Percentiles rank a stretch among this genome's conserved stretches.
Conservation (phyloP, 164 flowering plant genomes). For the Houttuynia cordata region DNA sequence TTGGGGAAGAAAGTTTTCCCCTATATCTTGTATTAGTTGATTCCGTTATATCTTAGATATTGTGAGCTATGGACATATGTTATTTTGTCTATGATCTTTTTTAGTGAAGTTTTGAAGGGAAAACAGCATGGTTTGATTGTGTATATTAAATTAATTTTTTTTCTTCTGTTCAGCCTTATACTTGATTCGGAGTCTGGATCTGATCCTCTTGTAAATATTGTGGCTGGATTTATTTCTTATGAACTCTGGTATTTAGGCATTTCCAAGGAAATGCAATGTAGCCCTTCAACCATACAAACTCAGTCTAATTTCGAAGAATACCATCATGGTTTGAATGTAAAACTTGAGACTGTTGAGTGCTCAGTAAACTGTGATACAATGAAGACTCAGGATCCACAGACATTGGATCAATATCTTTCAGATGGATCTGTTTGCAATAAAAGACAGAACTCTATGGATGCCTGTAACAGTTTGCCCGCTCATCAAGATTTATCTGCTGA, state of each 20-base stretch:
- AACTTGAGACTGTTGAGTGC: conserved; percentile 7
- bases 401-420: conserved; percentile 19
- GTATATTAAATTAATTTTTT: neutral
- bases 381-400: conserved; percentile 15
- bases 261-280: conserved; percentile 39
- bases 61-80: no score
- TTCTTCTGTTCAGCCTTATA: conserved; percentile 30
- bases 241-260: conserved; percentile 52
- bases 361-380: conserved; percentile 18
- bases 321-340: neutral
- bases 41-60: no score
- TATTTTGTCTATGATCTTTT: no score
- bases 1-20: no score
- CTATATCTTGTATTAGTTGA: no score
- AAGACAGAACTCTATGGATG: conserved; percentile 10
- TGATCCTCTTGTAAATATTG: conserved; percentile 37
- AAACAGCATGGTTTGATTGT: no score
- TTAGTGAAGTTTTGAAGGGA: no score
- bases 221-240: conserved; percentile 52
- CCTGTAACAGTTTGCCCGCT: conserved; percentile 9
- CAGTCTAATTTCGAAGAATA: conserved; percentile 19
- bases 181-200: conserved; percentile 25
- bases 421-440: conserved; percentile 41
- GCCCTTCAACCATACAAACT: conserved; percentile 12
- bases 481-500: conserved; percentile 6